A percentile compares a stretch with the other conserved stretches of the same genome.
phyloP scores from a whole-genome alignment of 139 green algal species.

The Closterium sp. region DNA sequence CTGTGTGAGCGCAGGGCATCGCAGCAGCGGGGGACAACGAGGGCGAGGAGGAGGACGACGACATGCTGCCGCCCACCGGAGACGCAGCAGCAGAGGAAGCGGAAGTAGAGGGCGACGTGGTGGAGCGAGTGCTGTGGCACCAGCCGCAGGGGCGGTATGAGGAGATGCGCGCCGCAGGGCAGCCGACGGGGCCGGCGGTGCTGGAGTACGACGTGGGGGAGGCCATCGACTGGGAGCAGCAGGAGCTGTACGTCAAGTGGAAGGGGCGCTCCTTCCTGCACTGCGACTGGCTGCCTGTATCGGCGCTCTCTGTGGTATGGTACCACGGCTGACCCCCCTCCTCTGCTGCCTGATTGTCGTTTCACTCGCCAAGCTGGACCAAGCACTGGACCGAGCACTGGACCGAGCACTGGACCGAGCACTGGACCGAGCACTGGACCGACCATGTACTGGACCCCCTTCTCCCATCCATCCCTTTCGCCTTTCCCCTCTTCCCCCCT shows the following conservation, averaged over 20 bases:
- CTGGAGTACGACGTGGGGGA: slow-evolving; percentile 12
- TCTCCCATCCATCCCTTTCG: not conserved
- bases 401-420: no score
- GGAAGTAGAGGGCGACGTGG: slow-evolving; percentile 36
- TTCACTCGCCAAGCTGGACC: no score
- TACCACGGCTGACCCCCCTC: not conserved
- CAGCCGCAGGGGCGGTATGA: slow-evolving; percentile 30
- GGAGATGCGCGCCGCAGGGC: slow-evolving; percentile 23
- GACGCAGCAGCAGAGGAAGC: not conserved
- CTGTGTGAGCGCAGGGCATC: not conserved
- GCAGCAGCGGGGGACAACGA: not conserved
- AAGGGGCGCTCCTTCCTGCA: slow-evolving; percentile 79
- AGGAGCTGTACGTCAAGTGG: slow-evolving; percentile 94
- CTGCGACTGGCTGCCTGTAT: slow-evolving; percentile 74
- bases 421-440: no score
- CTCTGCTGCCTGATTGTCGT: not conserved
- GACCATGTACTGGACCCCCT: no score
- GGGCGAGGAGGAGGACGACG: slow-evolving; percentile 8
- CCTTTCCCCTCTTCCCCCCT: not conserved
- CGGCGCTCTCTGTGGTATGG: slow-evolving; percentile 59
- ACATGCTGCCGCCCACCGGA: not conserved
- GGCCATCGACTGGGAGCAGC: slow-evolving; percentile 40
- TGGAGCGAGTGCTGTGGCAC: slow-evolving; percentile 62
- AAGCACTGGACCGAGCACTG: no score
- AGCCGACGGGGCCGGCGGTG: slow-evolving; percentile 11